These are phyloP conservation scores for Ciborinia camelliae DNA, from an alignment of 2,329 filamentous ascomycete genomes.

Conservation along the genomic window DNA sequence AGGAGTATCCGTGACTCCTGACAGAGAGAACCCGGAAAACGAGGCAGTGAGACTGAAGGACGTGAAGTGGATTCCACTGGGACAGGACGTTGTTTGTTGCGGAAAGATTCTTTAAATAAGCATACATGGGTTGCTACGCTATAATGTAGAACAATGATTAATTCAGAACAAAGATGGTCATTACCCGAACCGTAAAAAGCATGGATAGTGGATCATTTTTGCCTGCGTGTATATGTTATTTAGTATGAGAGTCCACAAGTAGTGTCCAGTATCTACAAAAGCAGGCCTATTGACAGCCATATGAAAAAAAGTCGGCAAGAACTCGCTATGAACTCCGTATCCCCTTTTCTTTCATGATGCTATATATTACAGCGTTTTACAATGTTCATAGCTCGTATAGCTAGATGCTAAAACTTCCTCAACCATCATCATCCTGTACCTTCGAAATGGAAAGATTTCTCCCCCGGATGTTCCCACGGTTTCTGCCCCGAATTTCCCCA, in stretches of 20 bases:
- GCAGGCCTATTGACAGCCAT: not conserved
- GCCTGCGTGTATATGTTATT: not conserved
- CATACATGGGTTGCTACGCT: not conserved
- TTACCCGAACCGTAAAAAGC: not conserved
- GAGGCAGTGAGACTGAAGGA: constrained; percentile 22
- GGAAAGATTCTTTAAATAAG: constrained; percentile 18
- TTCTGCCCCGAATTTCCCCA: no score
- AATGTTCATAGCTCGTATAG: not conserved
- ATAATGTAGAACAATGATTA: not conserved
- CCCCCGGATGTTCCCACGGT: not conserved
- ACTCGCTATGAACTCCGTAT: not conserved
- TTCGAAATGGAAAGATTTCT: not conserved
- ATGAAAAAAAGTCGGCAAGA: not conserved
- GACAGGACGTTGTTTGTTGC: constrained; percentile 29
- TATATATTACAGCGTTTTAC: constrained; percentile 10
- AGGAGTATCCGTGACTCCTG: constrained; percentile 74
- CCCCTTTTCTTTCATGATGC: not conserved
- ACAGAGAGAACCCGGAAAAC: constrained; percentile 12
- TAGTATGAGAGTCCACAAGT: not conserved
- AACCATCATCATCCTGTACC: not conserved
- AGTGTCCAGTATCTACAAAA: not conserved
- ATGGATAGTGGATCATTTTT: not conserved
- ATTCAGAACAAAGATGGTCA: not conserved
- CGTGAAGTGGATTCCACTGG: constrained; percentile 28
- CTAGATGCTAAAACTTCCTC: not conserved